These are phyloP conservation scores for Hyaloraphidium curvatum DNA, from an alignment of 192 early-diverging fungal genomes.

Conservation along the genomic window DNA sequence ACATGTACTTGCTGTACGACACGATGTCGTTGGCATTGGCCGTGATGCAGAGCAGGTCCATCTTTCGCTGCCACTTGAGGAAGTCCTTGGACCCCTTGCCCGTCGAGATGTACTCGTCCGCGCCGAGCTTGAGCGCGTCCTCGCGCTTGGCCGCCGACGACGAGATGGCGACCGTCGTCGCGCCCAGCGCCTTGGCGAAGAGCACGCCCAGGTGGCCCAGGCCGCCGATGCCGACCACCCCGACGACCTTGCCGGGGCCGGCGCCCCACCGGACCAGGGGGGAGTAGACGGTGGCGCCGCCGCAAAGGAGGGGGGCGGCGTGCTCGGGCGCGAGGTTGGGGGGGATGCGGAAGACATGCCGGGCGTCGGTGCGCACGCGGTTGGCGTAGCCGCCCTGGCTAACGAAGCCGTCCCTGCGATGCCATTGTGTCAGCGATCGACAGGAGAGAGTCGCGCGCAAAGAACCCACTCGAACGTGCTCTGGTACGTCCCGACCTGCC, in stretches of 20 bases:
- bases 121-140: neutral
- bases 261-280: neutral
- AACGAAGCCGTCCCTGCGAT: neutral
- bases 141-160: neutral
- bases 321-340: neutral
- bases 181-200: neutral
- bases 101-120: neutral
- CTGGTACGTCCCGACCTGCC: neutral
- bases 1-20: neutral
- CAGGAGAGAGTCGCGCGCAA: no score
- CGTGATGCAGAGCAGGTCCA: neutral
- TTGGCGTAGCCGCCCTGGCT: neutral
- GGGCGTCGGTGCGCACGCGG: neutral
- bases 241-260: neutral
- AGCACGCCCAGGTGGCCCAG: constrained; percentile 1
- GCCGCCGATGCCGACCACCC: neutral
- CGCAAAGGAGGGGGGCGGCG: neutral
- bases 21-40: neutral
- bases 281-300: neutral
- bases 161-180: neutral
- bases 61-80: neutral
- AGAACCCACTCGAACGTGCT: no score
- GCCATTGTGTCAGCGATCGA: no score
- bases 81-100: neutral
- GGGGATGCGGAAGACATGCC: neutral